Base-by-base conservation (phyloP, 2,329 filamentous ascomycete genomes). In the Diaporthe capsici region DNA sequence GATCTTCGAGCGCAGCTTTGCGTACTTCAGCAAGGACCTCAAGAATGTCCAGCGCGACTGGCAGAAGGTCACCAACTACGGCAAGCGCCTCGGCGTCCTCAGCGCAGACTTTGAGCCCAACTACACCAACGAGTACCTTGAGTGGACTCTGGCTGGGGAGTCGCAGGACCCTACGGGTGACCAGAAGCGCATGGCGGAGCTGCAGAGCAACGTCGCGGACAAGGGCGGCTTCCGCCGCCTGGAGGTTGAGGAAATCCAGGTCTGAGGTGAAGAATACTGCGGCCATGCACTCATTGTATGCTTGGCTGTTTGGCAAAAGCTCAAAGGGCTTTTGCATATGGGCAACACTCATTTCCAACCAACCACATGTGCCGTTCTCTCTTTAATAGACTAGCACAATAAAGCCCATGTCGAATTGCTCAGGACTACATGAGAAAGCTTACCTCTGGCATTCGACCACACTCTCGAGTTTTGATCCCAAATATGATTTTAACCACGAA, bases 1-100 rank as follows among this genome's bases (percentile, higher is more conserved):
- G 88, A 95, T 95, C 84, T 95, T 94, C 80, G 93, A 95, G 88
- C 91, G 93, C 76, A 94, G 91, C 79, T 95, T 91, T 80, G 93
- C 93, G 28, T 95, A 95, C 87, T 94, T 95, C 83, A 94, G 91
- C 75, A 88, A 88, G 78, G 93, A 95, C 79, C 81, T 95, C 78
- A 93, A 94, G 89, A 95, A 95, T 79, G 93, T 95, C 8, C 79
- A 84, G 72, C 90, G 94, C 65, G 94, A 95, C 85, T 95, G 94
- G 94, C 84, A 88, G 75, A 95, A 95, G 88, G 94, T 95, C 15
- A 95, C 94, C 61, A 88, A 87, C 78, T 95, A 95, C 81, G 93
- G 94, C 44, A 94, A 95, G 88, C 87, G 93, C 4, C 87, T 95
- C 3, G 92, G 90, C 4, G 92, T 95, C 34, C 81, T 95, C 75